Conservation (phyloP, 2,329 filamentous ascomycete genomes). For the Ophiocordyceps polyrhachis-furcata region DNA sequence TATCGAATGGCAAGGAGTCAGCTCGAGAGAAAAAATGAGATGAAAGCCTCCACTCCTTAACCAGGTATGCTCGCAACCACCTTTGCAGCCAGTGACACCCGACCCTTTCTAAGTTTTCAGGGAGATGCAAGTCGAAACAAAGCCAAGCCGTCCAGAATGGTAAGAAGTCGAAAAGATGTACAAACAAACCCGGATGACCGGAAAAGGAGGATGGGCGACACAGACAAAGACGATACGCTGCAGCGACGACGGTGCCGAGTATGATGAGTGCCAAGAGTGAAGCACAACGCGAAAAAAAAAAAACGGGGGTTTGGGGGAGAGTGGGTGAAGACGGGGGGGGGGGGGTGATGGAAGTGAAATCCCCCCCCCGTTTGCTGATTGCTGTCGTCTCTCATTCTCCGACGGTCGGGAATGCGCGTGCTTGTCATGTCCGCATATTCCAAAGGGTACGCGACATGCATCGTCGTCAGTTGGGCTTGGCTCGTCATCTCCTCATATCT, state of each 20-base stretch:
- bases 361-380: slow-evolving; percentile 2
- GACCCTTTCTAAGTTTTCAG: background rate
- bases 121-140: background rate
- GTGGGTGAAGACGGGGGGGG: background rate
- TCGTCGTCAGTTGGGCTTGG: background rate
- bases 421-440: background rate
- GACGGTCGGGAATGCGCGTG: background rate
- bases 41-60: too few species aligned
- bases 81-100: too few species aligned
- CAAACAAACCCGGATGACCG: background rate
- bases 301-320: background rate
- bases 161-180: background rate
- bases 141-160: background rate
- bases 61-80: too few species aligned
- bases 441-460: background rate
- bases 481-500: background rate
- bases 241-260: background rate
- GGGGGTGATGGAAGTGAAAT: too few species aligned
- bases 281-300: background rate
- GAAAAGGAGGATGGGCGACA: background rate
- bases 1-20: too few species aligned
- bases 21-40: too few species aligned
- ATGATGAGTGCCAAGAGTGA: background rate
- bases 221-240: background rate
- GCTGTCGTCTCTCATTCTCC: background rate